Evolutionary conservation across 257 asterid genomes (phyloP).

Genomic region (Asclepias syriaca): DNA sequence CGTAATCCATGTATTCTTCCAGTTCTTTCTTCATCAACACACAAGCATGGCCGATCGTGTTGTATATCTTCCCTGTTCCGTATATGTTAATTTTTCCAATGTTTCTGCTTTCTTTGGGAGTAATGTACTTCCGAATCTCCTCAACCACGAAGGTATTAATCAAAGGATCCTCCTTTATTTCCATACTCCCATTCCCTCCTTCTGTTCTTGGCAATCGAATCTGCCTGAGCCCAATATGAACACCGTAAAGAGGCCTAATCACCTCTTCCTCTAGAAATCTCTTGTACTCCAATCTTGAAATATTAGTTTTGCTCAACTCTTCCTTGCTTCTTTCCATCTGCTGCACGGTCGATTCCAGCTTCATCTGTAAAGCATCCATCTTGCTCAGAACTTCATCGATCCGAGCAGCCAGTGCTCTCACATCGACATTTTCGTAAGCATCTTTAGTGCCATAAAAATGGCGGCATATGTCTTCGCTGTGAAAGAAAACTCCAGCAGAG

Average conservation of each 20-base stretch:
- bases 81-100: constrained; percentile 58
- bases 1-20: constrained; percentile 87
- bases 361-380: constrained; percentile 60
- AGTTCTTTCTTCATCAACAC: constrained; percentile 56
- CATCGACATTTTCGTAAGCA: constrained; percentile 31
- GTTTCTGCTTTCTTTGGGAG: constrained; percentile 58
- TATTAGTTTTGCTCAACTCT: constrained; percentile 23
- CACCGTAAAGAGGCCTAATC: constrained; percentile 68
- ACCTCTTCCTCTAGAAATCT: constrained; percentile 64
- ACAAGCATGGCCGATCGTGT: constrained; percentile 86
- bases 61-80: constrained; percentile 52
- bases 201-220: constrained; percentile 56
- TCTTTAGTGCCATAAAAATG: constrained; percentile 42
- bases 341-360: constrained; percentile 59
- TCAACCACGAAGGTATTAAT: constrained; percentile 59
- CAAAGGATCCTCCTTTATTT: constrained; percentile 60
- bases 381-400: constrained; percentile 54
- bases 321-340: constrained; percentile 40
- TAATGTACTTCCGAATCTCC: constrained; percentile 84
- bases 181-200: constrained; percentile 23
- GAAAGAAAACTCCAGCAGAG: constrained; percentile 59
- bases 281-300: constrained; percentile 54
- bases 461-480: constrained; percentile 64
- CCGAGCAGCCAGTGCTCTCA: constrained; percentile 40
- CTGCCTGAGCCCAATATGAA: constrained; percentile 80